These are phyloP conservation scores for Talaromyces islandicus DNA, from an alignment of 2,329 filamentous ascomycete genomes.

Conservation along the genomic window DNA sequence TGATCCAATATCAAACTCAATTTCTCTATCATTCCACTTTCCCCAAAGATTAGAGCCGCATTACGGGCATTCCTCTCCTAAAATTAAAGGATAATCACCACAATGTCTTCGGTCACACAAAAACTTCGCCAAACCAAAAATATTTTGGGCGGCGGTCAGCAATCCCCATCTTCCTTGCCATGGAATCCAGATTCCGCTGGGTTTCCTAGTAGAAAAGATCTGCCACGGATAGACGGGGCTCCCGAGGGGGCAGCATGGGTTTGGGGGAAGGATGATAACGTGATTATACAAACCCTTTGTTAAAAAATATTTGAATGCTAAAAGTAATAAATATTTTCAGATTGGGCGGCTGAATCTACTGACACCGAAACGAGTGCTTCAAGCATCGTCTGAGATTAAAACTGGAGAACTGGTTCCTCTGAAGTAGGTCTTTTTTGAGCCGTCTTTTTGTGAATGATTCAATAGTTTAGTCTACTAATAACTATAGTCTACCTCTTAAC, in stretches of 20 bases:
- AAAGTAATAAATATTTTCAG: conserved; percentile 8
- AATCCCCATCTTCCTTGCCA: conserved; percentile 31
- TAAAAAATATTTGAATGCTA: too few species aligned
- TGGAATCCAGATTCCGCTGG: conserved; percentile 49
- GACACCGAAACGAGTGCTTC: conserved; percentile 49
- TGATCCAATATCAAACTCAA: neutral
- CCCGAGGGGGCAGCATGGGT: conserved; percentile 55
- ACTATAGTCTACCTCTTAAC: conserved; percentile 45
- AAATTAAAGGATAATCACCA: neutral
- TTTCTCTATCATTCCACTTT: neutral
- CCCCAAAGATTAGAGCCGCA: too few species aligned
- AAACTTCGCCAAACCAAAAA: neutral
- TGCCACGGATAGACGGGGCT: conserved; percentile 43
- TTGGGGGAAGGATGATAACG: conserved; percentile 52
- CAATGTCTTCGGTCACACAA: neutral
- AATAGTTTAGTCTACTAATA: neutral
- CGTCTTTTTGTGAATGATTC: neutral
- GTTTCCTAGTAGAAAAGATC: conserved; percentile 49
- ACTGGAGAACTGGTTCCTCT: conserved; percentile 52
- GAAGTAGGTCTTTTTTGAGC: conserved; percentile 34
- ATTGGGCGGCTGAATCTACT: conserved; percentile 49
- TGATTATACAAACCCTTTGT: conserved; percentile 19
- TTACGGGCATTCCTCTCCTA: neutral
- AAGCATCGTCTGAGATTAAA: conserved; percentile 48
- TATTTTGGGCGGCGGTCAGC: neutral